Percentiles rank a stretch among this genome's conserved stretches.
These are phyloP conservation scores for Fusarium kyushuense DNA, from an alignment of 2,329 filamentous ascomycete species.

Conservation along the genomic window DNA sequence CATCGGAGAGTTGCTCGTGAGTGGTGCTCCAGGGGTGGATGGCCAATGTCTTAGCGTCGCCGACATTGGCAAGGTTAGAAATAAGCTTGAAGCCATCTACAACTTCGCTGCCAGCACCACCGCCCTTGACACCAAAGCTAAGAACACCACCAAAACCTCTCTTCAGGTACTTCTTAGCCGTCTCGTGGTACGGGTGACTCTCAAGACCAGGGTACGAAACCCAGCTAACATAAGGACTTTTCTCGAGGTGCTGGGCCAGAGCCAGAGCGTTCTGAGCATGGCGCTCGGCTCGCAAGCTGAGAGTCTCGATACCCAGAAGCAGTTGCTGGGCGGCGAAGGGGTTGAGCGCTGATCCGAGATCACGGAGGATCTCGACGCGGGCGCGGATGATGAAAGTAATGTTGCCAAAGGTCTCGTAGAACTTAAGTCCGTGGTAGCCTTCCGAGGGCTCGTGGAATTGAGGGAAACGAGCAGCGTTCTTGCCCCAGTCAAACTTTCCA, in stretches of 20 bases:
- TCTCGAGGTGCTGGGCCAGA: conserved; percentile 85
- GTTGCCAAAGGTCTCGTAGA: conserved; percentile 91
- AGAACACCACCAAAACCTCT: conserved; percentile 90
- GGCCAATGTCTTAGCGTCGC: conserved; percentile 93
- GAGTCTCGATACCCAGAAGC: conserved; percentile 87
- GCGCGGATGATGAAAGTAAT: conserved; percentile 86
- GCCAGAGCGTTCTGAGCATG: conserved; percentile 86
- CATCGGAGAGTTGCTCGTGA: conserved; percentile 87
- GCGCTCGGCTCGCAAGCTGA: conserved; percentile 86
- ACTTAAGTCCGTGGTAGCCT: conserved; percentile 93
- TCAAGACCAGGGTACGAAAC: conserved; percentile 92
- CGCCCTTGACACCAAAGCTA: conserved; percentile 93
- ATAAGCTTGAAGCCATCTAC: conserved; percentile 96
- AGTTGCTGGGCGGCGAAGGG: conserved; percentile 95
- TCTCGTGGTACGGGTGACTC: conserved; percentile 81
- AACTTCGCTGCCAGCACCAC: conserved; percentile 83
- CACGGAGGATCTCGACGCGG: conserved; percentile 89
- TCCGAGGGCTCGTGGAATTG: conserved; percentile 90
- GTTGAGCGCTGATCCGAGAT: conserved; percentile 85
- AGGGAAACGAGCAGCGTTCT: conserved; percentile 85
- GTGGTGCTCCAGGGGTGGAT: conserved; percentile 97
- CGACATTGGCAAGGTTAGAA: conserved; percentile 95
- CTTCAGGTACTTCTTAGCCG: conserved; percentile 88
- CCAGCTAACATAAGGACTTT: conserved; percentile 87
- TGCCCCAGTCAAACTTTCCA: conserved; percentile 95